Evolutionary conservation across 208 protist species (phyloP).

Genomic region (Wallacemonas rigidus): DNA sequence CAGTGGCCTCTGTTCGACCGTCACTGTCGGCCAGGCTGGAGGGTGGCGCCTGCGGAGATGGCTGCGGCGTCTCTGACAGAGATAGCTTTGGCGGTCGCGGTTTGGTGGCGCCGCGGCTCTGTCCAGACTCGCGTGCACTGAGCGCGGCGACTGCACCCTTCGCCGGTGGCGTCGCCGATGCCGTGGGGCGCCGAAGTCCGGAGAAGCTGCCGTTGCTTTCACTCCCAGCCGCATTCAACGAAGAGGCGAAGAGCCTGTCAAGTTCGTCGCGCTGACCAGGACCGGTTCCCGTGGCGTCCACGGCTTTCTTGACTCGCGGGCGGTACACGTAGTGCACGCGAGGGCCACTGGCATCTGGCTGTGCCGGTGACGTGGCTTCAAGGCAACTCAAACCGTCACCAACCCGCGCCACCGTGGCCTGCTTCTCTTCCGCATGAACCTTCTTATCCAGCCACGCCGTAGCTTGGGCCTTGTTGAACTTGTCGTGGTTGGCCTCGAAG

Average conservation of each 20-base stretch:
- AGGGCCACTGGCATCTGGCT: neutral
- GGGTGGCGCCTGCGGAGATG: too few species aligned
- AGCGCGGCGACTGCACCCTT: neutral
- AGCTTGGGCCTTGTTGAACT: slow-evolving; percentile 19
- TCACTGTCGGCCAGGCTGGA: neutral
- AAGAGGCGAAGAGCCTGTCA: slow-evolving; percentile 12
- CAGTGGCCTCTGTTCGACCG: neutral
- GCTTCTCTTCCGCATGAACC: neutral
- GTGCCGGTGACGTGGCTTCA: too few species aligned
- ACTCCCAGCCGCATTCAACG: neutral
- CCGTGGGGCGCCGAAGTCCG: neutral
- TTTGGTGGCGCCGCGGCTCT: neutral
- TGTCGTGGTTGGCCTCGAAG: slow-evolving; percentile 18
- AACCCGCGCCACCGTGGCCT: too few species aligned
- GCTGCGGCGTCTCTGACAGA: neutral
- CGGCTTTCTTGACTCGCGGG: slow-evolving; percentile 16
- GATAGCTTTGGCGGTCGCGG: slow-evolving; percentile 1
- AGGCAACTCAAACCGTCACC: too few species aligned
- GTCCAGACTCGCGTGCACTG: neutral
- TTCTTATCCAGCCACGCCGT: neutral
- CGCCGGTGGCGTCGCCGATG: neutral
- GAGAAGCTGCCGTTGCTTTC: slow-evolving; percentile 3
- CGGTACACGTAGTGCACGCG: slow-evolving; percentile 21
- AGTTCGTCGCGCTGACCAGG: slow-evolving; percentile 6
- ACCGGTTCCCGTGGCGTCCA: slow-evolving; percentile 9